Conservation (phyloP, 2,329 filamentous ascomycete species). For the Rhynchosporium secalis region DNA sequence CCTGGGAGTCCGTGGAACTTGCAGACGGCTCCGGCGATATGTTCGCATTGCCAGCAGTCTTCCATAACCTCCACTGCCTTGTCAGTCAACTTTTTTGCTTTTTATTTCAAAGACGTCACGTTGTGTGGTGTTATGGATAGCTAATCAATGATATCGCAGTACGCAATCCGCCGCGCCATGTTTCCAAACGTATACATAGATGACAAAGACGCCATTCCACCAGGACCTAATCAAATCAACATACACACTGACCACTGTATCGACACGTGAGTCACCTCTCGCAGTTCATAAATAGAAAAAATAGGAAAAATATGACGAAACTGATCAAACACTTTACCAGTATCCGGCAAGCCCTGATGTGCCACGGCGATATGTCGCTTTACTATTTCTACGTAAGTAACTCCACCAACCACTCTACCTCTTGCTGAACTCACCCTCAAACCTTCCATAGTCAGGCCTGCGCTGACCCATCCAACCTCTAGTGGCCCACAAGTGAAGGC, state of each 20-base stretch:
- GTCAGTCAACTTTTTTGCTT: background rate
- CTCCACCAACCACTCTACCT: background rate
- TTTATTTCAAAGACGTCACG: background rate
- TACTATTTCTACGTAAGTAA: slow-evolving; percentile 4
- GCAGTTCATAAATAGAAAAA: no score
- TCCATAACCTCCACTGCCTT: background rate
- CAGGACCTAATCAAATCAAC: background rate
- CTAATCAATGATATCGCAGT: background rate
- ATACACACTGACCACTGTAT: background rate
- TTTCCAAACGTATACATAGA: slow-evolving; percentile 1
- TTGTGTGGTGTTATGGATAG: no score
- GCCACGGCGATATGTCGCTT: background rate
- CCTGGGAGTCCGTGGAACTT: background rate
- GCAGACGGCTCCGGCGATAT: background rate
- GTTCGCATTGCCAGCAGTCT: background rate
- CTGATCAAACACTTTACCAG: background rate
- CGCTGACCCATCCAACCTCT: background rate
- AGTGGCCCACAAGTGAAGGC: background rate
- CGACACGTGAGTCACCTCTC: background rate
- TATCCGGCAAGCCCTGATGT: background rate
- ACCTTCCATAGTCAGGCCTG: background rate
- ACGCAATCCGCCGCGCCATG: background rate
- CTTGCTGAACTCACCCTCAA: background rate
- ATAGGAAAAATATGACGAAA: no score
- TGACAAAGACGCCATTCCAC: background rate